phyloP scores from a whole-genome alignment of 371 early-diverging fungal species.

The Actinomortierella wolfii region DNA sequence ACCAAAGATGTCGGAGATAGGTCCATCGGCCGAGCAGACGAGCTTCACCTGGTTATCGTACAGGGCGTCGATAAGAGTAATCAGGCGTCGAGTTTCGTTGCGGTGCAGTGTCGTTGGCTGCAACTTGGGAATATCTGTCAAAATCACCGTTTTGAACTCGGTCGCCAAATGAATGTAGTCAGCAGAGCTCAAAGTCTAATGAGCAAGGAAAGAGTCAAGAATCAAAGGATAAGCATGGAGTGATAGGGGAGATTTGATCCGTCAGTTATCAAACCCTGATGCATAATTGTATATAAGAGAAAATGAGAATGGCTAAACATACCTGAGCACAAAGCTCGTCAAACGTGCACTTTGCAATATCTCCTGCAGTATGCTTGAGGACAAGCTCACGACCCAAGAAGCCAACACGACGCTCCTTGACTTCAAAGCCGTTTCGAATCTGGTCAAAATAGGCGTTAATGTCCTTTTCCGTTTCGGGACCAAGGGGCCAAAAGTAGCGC shows the following conservation, averaged over 20 bases:
- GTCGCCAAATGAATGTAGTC: conserved; percentile 87
- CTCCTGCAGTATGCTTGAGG: conserved; percentile 65
- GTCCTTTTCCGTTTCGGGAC: conserved; percentile 57
- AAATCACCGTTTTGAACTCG: conserved; percentile 73
- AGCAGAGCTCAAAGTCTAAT: conserved; percentile 76
- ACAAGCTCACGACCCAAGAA: conserved; percentile 78
- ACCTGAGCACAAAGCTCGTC: conserved; percentile 80
- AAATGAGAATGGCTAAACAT: too few species aligned
- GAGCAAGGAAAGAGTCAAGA: neutral
- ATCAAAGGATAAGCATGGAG: too few species aligned
- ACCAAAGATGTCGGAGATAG: conserved; percentile 69
- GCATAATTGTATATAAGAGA: too few species aligned
- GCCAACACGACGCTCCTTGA: conserved; percentile 49
- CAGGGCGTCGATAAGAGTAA: conserved; percentile 91
- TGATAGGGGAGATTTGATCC: neutral
- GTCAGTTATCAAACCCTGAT: too few species aligned
- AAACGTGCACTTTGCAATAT: conserved; percentile 81
- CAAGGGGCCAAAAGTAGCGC: conserved; percentile 49
- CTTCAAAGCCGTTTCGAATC: conserved; percentile 35
- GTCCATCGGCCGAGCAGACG: conserved; percentile 74
- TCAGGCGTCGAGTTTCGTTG: conserved; percentile 91
- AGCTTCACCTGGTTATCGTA: conserved; percentile 80
- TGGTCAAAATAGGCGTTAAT: conserved; percentile 13
- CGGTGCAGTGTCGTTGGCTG: conserved; percentile 67
- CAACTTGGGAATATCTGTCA: conserved; percentile 90